These are phyloP conservation scores for Triticum monococcum DNA, from an alignment of 176 grass and related monocot species.

Conservation along the genomic window DNA sequence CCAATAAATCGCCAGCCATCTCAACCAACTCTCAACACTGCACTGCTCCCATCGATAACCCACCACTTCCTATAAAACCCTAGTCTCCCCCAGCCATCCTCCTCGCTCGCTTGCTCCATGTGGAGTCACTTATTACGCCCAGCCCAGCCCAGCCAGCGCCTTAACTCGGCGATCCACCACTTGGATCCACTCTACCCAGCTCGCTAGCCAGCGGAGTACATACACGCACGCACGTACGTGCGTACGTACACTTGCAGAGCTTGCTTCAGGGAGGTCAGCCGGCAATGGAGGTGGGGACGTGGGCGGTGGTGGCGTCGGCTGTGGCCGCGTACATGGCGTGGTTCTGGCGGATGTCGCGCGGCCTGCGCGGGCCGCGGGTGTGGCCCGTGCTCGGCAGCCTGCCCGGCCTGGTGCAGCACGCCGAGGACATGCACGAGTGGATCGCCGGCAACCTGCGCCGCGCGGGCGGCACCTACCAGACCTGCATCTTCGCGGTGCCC, in stretches of 20 bases:
- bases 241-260: neutral
- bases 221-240: neutral
- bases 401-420: conserved; percentile 81
- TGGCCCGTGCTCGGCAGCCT: conserved; percentile 94
- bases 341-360: conserved; percentile 78
- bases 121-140: conserved; percentile 43
- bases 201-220: neutral
- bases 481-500: conserved; percentile 89
- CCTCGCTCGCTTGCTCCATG: conserved; percentile 48
- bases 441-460: conserved; percentile 72
- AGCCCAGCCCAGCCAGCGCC: neutral
- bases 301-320: conserved; percentile 44
- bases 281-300: conserved; percentile 62
- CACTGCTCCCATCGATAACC: neutral
- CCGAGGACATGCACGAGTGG: conserved; percentile 96
- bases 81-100: conserved; percentile 24
- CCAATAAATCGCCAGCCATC: conserved; percentile 53
- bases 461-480: conserved; percentile 76
- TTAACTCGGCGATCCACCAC: neutral
- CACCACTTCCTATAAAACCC: conserved; percentile 46
- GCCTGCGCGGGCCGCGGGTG: conserved; percentile 71
- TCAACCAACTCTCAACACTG: conserved; percentile 42
- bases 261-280: neutral
- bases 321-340: conserved; percentile 64
- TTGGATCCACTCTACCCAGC: conserved; percentile 13